Base-by-base conservation (phyloP, 78 protist species). In the Bigelowiella natans region DNA sequence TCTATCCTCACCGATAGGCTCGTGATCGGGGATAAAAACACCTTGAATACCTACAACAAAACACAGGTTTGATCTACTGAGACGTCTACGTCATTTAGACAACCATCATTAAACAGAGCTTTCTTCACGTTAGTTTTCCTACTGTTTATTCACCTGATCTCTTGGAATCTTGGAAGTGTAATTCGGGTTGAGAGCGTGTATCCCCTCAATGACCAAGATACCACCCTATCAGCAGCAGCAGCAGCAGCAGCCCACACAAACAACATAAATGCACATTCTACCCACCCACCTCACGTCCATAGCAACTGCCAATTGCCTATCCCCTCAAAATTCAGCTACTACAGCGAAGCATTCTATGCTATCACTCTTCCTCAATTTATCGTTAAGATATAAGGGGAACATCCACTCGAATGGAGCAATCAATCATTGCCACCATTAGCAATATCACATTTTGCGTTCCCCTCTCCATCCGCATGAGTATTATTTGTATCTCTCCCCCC, bases 111-210 rank as follows among this genome's bases (percentile, higher is more conserved):
- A n/a, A n/a, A n/a, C n/a, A n/a, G n/a, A n/a, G n/a, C n/a, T n/a
- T n/a, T n/a, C n/a, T n/a, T n/a, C n/a, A n/a, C n/a, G n/a, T n/a
- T n/a, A n/a, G n/a, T n/a, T n/a, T n/a, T n/a, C n/a, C n/a, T n/a
- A n/a, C n/a, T n/a, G n/a, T n/a, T n/a, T n/a, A 51, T 51, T 18
- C 18, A 51, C 73, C 73, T 40, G 64, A 11, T 30, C 38, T 1
- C 30, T 0, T 29, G 36, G 38, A 39, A 51, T 34, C 0, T 38
- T 3, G 1, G 31, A 1, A 11, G 90, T 84, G 89, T 86, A 86
- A 63, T 86, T 37, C 11, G 93, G 93, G 90, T 85, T 86, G 63
- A 91, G 85, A 18, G 93, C 90, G 85, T 91, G 93, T 82, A 91
- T 91, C 37, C 93, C 92, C 40, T 82, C 86, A 36, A 89, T 34